Conservation (phyloP, 352 stramenopile species). For the Blastocystis sp. region DNA sequence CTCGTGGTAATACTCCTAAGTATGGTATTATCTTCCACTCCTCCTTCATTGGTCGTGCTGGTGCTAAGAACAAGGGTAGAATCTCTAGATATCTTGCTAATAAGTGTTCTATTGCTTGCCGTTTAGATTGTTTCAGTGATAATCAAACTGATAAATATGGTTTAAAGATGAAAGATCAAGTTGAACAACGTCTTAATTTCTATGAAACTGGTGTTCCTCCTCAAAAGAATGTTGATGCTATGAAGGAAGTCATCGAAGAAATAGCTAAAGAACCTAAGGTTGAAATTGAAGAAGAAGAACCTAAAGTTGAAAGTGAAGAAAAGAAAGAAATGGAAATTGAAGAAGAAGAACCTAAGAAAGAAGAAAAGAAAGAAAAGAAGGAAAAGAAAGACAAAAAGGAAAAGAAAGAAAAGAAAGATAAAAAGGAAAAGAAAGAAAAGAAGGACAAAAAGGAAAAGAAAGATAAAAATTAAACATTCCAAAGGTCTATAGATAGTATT, state of each 20-base stretch:
- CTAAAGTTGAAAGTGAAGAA: constrained; percentile 37
- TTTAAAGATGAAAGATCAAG: constrained; percentile 91
- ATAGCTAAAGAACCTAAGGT: constrained; percentile 54
- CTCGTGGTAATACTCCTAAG: constrained; percentile 97
- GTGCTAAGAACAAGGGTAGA: constrained; percentile 96
- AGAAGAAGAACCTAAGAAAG: constrained; percentile 40
- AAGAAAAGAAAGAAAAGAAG: constrained; percentile 39
- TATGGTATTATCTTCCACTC: constrained; percentile 99
- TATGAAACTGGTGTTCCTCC: constrained; percentile 91
- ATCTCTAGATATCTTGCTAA: constrained; percentile 98
- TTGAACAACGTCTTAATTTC: constrained; percentile 94
- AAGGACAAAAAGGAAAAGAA: constrained; percentile 45
- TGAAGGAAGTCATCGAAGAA: constrained; percentile 74
- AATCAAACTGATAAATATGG: constrained; percentile 80
- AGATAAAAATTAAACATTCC: no score
- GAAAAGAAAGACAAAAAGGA: constrained; percentile 52
- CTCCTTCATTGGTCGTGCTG: constrained; percentile 92
- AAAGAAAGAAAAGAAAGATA: constrained; percentile 54
- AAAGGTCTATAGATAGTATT: no score
- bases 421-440: constrained; percentile 48
- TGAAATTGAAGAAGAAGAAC: constrained; percentile 46
- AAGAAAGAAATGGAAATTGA: constrained; percentile 39
- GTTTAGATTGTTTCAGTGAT: constrained; percentile 95
- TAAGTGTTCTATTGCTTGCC: constrained; percentile 96
- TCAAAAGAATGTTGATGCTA: constrained; percentile 94